phyloP scores from a whole-genome alignment of 2,329 filamentous ascomycete genomes.

The Verticillium klebahnii region DNA sequence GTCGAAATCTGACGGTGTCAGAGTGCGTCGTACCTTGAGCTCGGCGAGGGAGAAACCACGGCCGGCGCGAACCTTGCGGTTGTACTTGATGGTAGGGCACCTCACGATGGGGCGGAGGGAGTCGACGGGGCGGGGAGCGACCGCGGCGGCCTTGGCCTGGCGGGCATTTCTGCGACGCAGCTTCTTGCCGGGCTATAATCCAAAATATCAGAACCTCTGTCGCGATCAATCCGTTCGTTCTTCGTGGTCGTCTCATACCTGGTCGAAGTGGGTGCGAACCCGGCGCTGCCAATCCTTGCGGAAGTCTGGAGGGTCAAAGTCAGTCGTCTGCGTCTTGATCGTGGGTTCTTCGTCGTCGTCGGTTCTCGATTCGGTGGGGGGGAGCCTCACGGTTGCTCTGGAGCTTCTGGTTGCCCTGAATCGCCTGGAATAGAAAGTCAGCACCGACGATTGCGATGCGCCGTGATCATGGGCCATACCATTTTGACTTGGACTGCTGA shows the following conservation, averaged over 20 bases:
- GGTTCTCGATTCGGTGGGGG: constrained; percentile 16
- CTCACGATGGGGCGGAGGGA: constrained; percentile 93
- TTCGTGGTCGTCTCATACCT: constrained; percentile 60
- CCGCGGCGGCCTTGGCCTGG: constrained; percentile 87
- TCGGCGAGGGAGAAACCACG: constrained; percentile 97
- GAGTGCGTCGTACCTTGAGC: constrained; percentile 73
- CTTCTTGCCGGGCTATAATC: constrained; percentile 85
- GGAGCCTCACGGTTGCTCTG: constrained; percentile 80
- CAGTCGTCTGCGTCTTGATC: constrained; percentile 30
- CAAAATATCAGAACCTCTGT: constrained; percentile 14
- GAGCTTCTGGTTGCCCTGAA: constrained; percentile 99
- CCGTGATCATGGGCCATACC: constrained; percentile 30
- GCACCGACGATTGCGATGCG: background rate
- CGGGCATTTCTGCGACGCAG: constrained; percentile 85
- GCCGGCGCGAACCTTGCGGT: constrained; percentile 93
- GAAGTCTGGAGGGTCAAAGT: constrained; percentile 64
- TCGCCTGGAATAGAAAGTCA: constrained; percentile 48
- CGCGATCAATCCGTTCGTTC: constrained; percentile 14
- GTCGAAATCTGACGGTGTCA: background rate
- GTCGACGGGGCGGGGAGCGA: constrained; percentile 96
- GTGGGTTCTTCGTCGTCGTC: constrained; percentile 22
- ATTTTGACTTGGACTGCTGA: constrained; percentile 37
- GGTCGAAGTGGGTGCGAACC: constrained; percentile 99
- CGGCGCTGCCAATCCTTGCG: constrained; percentile 99
- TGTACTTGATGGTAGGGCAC: constrained; percentile 98